These are phyloP conservation scores for Monilinia fructicola DNA, from an alignment of 2,329 filamentous ascomycete species.

Conservation along the genomic window DNA sequence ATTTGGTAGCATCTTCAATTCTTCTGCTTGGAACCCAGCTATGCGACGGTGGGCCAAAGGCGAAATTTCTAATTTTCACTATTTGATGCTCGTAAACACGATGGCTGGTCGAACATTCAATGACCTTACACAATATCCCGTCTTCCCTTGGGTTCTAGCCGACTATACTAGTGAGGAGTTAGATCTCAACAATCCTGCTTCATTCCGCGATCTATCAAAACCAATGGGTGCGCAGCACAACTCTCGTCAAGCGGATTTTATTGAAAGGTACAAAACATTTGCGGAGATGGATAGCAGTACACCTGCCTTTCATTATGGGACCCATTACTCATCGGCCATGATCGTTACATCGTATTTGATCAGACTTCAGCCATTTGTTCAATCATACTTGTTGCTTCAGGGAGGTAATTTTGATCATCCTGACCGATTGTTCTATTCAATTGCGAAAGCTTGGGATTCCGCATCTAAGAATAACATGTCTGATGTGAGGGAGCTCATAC, in stretches of 20 bases:
- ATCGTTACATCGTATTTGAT: constrained; percentile 97
- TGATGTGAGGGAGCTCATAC: constrained; percentile 90
- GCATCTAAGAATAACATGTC: constrained; percentile 87
- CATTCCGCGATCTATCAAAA: constrained; percentile 88
- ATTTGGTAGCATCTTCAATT: constrained; percentile 88
- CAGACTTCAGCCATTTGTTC: constrained; percentile 90
- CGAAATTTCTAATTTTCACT: constrained; percentile 98
- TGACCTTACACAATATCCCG: constrained; percentile 94
- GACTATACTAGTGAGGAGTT: constrained; percentile 95
- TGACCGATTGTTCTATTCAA: constrained; percentile 90
- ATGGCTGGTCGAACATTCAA: constrained; percentile 97
- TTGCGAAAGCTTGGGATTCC: constrained; percentile 87
- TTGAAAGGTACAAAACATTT: constrained; percentile 81
- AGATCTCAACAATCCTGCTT: constrained; percentile 78
- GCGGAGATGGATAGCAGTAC: constrained; percentile 78
- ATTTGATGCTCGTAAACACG: constrained; percentile 97
- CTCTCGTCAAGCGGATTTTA: constrained; percentile 73
- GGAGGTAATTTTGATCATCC: constrained; percentile 97
- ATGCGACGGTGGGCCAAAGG: constrained; percentile 90
- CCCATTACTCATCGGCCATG: constrained; percentile 98
- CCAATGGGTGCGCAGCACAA: constrained; percentile 92
- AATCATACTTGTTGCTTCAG: constrained; percentile 90
- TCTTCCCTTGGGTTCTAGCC: constrained; percentile 95
- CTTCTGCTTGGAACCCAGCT: constrained; percentile 75
- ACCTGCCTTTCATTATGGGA: constrained; percentile 93